Evolutionary conservation across 2,329 filamentous ascomycete species (phyloP), one percentile per base, ranked within the genome.

Genomic region (Aschersonia sp.): DNA sequence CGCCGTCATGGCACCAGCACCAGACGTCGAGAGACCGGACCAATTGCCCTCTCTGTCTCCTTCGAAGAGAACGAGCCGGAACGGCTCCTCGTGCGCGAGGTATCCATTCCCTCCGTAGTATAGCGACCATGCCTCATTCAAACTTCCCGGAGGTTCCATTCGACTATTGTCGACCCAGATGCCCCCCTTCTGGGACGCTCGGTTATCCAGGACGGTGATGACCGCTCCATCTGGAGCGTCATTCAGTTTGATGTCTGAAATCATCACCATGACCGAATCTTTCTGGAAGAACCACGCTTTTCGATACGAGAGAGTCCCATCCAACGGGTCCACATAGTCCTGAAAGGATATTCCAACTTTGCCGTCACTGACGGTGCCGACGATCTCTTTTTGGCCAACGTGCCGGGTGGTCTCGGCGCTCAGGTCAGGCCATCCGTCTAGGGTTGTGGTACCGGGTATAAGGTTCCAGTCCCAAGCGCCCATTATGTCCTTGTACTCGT

Each of bases 381-480:
- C 55, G 7, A 50, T 38, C 7, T 12, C 7, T 38, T 38, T 4
- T 38, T 38, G 35, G 35, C 7, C 35, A 38, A 38, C 20, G 20
- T 20, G 20, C 20, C 20, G 20, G 20, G 20, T 20, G 20, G 20
- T 20, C 20, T 20, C 20, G 20, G 20, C 20, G 20, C 20, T 20
- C 20, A 20, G 20, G 20, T 20, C 20, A 20, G 20, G 20, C 20
- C 20, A 20, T 20, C 20, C 20, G 20, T 20, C 20, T 20, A 54
- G 46, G 1, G 51, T 47, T 5, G 55, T 57, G 7, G 53, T 55
- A 30, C 55, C 55, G 2, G 55, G 55, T 5, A 57, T 44, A 5
- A 57, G 52, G 40, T 54, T 54, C 55, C 55, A 56, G 51, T 56
- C 54, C 54, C 54, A 55, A 2, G 53, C 50, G 12, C 44, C 53